Percentiles rank a stretch among this genome's conserved stretches.
Conservation (phyloP, 2,329 filamentous ascomycete genomes). For the Botrytis medusae region DNA sequence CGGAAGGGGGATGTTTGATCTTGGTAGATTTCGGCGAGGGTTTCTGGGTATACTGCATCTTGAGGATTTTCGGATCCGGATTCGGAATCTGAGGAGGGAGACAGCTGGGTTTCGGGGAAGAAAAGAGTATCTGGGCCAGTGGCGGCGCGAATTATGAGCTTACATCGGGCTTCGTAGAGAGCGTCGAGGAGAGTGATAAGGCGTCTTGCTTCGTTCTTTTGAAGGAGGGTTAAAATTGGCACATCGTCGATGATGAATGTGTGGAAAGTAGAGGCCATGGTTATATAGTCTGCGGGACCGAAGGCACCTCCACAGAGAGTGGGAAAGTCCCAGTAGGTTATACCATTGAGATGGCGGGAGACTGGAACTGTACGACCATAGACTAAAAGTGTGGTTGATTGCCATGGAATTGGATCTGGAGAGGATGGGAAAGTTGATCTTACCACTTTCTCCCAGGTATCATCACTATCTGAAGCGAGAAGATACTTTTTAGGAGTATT, state of each 20-base stretch:
- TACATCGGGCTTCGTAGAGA: conserved; percentile 78
- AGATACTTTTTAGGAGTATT: conserved; percentile 36
- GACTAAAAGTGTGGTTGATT: conserved; percentile 47
- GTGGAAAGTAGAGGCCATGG: conserved; percentile 75
- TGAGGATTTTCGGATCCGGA: conserved; percentile 43
- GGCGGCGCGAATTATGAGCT: conserved; percentile 66
- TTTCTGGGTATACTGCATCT: conserved; percentile 64
- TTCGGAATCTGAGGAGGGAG: conserved; percentile 30
- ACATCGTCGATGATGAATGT: conserved; percentile 73
- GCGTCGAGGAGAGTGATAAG: conserved; percentile 81
- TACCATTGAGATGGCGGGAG: conserved; percentile 56
- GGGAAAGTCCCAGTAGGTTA: conserved; percentile 65
- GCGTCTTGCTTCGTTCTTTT: conserved; percentile 78
- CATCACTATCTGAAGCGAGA: conserved; percentile 29
- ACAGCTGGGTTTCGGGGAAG: conserved; percentile 59
- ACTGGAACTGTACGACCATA: conserved; percentile 66
- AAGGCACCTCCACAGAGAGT: conserved; percentile 65
- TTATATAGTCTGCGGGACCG: conserved; percentile 81
- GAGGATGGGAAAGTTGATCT: conserved; percentile 28
- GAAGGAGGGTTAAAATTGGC: conserved; percentile 63
- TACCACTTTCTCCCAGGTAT: conserved; percentile 33
- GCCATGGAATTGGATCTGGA: conserved; percentile 44
- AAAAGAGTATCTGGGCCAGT: conserved; percentile 72
- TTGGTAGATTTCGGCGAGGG: conserved; percentile 73
- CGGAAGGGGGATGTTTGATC: conserved; percentile 75